phyloP scores from a whole-genome alignment of 176 grass and related monocot species.

The Triticum turgidum region DNA sequence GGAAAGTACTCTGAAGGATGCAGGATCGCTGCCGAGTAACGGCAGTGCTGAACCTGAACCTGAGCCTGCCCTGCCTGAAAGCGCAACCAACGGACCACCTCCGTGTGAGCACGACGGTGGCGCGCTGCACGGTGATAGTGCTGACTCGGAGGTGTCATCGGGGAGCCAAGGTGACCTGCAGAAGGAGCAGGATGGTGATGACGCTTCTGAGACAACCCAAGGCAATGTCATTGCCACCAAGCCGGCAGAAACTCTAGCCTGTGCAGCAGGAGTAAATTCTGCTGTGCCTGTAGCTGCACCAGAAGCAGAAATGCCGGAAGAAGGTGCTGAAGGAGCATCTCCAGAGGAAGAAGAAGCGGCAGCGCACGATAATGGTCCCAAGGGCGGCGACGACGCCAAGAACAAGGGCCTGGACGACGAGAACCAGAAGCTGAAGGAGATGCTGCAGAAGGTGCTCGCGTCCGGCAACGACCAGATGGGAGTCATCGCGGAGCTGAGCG shows the following conservation, averaged over 20 bases:
- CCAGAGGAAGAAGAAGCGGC: not conserved
- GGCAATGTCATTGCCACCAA: not conserved
- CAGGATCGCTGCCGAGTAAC: no score
- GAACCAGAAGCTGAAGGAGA: slow-evolving; percentile 64
- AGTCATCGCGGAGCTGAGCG: slow-evolving; percentile 54
- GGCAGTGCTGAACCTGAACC: no score
- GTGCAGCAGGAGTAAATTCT: not conserved
- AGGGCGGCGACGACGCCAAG: no score
- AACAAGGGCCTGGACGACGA: slow-evolving; percentile 22
- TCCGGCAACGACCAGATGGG: slow-evolving; percentile 52
- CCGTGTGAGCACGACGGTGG: not conserved
- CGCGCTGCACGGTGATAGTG: not conserved
- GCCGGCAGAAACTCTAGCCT: not conserved
- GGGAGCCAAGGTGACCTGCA: not conserved
- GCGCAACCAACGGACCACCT: no score
- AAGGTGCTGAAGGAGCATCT: not conserved
- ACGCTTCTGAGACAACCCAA: not conserved
- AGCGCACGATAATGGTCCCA: no score
- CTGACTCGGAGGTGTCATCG: not conserved
- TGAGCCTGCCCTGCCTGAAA: no score
- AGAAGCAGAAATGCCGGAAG: not conserved
- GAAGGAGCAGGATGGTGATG: not conserved
- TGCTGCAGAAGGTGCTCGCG: slow-evolving; percentile 56
- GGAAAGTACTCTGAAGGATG: no score
- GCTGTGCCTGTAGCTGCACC: not conserved